Evolutionary conservation across 163 green algal genomes (phyloP).

Genomic region (Scenedesmus sp.): DNA sequence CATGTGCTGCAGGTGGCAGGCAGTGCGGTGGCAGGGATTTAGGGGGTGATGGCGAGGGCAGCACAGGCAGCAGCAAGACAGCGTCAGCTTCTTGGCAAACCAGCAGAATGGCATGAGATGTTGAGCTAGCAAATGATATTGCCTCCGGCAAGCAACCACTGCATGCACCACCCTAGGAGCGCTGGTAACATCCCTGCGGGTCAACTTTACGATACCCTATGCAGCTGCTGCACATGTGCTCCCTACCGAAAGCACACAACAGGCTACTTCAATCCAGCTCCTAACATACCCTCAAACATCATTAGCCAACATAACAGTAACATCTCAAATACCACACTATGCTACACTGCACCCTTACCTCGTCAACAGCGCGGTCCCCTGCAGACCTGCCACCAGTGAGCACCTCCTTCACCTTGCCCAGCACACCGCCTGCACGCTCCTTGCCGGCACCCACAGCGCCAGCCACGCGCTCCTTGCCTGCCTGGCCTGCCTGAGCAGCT

Average conservation of each 20-base stretch:
- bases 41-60: background rate
- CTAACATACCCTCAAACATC: too few species aligned
- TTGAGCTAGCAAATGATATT: too few species aligned
- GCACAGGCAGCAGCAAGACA: background rate
- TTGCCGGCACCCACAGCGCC: background rate
- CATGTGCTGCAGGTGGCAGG: background rate
- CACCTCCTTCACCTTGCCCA: conserved; percentile 27
- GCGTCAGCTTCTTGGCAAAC: too few species aligned
- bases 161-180: too few species aligned
- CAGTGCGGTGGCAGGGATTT: background rate
- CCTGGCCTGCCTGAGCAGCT: background rate
- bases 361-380: background rate
- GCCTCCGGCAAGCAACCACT: too few species aligned
- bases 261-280: too few species aligned
- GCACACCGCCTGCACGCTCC: background rate
- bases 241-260: too few species aligned
- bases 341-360: background rate
- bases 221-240: too few species aligned
- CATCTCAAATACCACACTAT: background rate
- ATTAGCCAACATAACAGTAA: too few species aligned
- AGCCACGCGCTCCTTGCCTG: background rate
- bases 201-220: too few species aligned
- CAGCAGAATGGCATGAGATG: too few species aligned
- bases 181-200: too few species aligned
- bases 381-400: background rate